Conservation (phyloP, 257 asterid genomes). For the Penstemon eatonii region DNA sequence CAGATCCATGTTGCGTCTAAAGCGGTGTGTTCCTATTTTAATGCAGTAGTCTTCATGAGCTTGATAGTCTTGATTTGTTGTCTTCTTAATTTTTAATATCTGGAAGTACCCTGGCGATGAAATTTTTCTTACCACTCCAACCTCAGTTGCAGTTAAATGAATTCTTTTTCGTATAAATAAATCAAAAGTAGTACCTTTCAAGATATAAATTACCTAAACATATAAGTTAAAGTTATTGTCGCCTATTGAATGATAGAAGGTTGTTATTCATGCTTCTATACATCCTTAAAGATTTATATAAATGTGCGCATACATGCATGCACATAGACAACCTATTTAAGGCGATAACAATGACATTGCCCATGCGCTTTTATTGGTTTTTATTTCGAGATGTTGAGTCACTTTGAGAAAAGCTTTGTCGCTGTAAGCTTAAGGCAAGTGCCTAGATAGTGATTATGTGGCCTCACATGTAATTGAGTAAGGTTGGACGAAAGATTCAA, state of each 20-base stretch:
- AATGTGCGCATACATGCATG: background rate
- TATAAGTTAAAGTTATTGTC: background rate
- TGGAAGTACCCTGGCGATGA: background rate
- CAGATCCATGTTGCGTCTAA: slow-evolving; percentile 79
- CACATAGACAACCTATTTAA: background rate
- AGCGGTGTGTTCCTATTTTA: slow-evolving; percentile 55
- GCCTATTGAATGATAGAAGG: background rate
- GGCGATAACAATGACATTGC: background rate
- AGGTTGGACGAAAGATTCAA: slow-evolving; percentile 13
- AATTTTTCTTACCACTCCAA: background rate
- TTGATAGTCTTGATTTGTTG: background rate
- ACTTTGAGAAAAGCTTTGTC: background rate
- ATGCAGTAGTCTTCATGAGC: slow-evolving; percentile 5
- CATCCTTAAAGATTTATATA: background rate
- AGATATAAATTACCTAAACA: background rate
- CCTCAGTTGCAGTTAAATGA: background rate
- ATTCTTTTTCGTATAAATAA: background rate
- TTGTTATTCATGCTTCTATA: background rate
- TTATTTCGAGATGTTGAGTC: background rate
- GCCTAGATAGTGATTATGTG: background rate
- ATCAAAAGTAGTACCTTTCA: background rate
- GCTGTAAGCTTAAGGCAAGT: background rate
- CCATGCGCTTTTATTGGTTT: background rate
- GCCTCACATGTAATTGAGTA: slow-evolving; percentile 5
- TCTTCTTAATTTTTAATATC: background rate